Base-by-base conservation (phyloP, 148 eudicot species). In the Gaultheria prostrata region DNA sequence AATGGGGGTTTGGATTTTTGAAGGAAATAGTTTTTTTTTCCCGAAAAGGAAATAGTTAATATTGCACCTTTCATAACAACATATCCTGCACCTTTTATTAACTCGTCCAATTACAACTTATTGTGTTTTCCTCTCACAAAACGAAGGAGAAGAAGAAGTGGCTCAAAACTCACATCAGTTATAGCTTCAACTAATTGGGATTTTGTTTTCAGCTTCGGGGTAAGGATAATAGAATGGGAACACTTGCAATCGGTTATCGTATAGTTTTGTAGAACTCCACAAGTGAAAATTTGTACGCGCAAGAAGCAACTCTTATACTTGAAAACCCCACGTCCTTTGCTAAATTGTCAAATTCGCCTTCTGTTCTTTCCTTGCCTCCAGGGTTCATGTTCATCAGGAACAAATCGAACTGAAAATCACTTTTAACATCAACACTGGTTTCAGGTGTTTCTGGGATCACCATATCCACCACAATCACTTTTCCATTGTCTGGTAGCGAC, bases 391-490 rank as follows among this genome's bases (percentile, higher is more conserved):
- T 80, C 86, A 56, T 74, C 67, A 74, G 8, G 71, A 61, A 74
- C 24, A 85, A 33, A n/a, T 75, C 69, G 4, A 72, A 75, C 0
- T 57, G 80, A 9, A 57, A 59, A 11, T 21, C 35, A 48, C 78
- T 80, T 39, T 54, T 83, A 13, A 82, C 87, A 54, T 76, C 61
- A 14, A 50, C 78, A 14, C 77, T 80, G 5, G 82, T 84, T 26
- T 89, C 83, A 0, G 91, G 89, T 81, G 80, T 77, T 35, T 83
- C 80, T 21, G 76, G 49, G 49, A 89, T 9, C 5, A 82, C 81
- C 45, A 80, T 39, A 14, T 89, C 88, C 32, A 87, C 86, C 15
- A 88, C 84, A 10, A 91, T 89, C 72, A 91, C 82, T 86, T 88
- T 91, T 12, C 90, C 90, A 1, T 82, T 77, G 0, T 83, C 81